These are phyloP conservation scores for Eutrema japonicum DNA, from an alignment of 345 rosid genomes.

Conservation along the genomic window DNA sequence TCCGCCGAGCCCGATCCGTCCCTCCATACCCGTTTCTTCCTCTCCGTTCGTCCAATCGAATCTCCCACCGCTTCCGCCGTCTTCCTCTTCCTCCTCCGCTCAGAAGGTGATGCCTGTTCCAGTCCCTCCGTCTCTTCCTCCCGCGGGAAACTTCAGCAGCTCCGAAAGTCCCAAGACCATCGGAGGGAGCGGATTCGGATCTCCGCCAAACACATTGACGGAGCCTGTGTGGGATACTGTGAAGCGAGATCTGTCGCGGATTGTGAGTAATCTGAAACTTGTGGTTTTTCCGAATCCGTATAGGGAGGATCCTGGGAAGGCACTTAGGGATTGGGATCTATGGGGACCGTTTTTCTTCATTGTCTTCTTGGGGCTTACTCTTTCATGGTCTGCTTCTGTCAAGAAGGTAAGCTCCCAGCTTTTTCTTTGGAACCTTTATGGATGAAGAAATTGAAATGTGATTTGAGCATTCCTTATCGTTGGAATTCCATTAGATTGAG, in stretches of 20 bases:
- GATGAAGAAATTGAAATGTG: not conserved
- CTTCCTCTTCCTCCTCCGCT: constrained; percentile 23
- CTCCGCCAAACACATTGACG: constrained; percentile 85
- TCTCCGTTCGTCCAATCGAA: constrained; percentile 69
- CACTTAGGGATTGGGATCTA: constrained; percentile 97
- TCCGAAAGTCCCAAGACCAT: constrained; percentile 24
- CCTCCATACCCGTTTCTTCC: constrained; percentile 77
- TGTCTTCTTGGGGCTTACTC: constrained; percentile 85
- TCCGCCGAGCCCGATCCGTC: constrained; percentile 79
- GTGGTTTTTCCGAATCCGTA: constrained; percentile 93
- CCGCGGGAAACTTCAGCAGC: constrained; percentile 36
- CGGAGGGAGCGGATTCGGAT: constrained; percentile 62
- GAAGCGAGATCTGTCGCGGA: constrained; percentile 94
- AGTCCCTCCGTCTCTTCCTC: constrained; percentile 50
- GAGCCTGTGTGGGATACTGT: constrained; percentile 99
- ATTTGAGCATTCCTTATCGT: not conserved
- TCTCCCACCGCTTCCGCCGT: constrained; percentile 56
- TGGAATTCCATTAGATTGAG: not conserved
- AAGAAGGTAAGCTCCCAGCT: constrained; percentile 34
- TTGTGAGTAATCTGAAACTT: constrained; percentile 92
- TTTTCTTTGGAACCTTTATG: not conserved
- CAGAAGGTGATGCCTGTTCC: constrained; percentile 54
- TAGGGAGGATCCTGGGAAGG: constrained; percentile 97
- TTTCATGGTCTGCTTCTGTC: constrained; percentile 60
- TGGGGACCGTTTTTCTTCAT: constrained; percentile 99